A percentile compares a stretch with the other conserved stretches of the same genome.
Conservation (phyloP, 1,284 basidiomycete species). For the Cutaneotrichosporon dermatis region DNA sequence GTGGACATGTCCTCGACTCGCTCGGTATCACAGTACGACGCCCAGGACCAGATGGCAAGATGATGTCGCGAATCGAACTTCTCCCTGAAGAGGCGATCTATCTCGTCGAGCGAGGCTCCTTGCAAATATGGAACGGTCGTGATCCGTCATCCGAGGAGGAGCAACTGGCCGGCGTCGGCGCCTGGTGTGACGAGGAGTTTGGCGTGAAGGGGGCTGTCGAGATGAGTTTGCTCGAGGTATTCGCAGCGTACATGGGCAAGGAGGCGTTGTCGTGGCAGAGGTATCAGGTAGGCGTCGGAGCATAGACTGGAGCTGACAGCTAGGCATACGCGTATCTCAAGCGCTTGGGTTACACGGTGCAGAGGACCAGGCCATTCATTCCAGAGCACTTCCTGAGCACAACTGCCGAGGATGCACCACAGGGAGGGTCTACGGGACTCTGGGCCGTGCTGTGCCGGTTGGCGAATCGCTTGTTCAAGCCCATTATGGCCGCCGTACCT, state of each 20-base stretch:
- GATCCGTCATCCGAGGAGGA: conserved; percentile 24
- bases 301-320: neutral
- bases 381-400: conserved; percentile 29
- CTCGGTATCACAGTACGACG: conserved; percentile 67
- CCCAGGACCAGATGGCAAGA: conserved; percentile 54
- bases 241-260: conserved; percentile 71
- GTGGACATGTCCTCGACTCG: conserved; percentile 70
- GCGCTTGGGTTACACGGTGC: conserved; percentile 84
- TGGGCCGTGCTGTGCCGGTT: too few species aligned
- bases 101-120: conserved; percentile 78
- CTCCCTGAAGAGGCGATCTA: conserved; percentile 93
- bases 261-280: conserved; percentile 74
- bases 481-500: too few species aligned
- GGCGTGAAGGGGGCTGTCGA: conserved; percentile 81
- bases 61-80: conserved; percentile 57
- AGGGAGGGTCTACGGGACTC: too few species aligned
- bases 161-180: conserved; percentile 21
- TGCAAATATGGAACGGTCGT: conserved; percentile 69
- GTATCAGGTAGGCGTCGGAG: conserved; percentile 65
- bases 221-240: conserved; percentile 89
- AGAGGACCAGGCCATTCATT: conserved; percentile 52
- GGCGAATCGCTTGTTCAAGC: too few species aligned
- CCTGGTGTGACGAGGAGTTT: conserved; percentile 52
- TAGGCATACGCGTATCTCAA: conserved; percentile 90
- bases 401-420: neutral